Base-by-base conservation (phyloP, 1,139 yeast species). In the Yamadazyma sp. region DNA sequence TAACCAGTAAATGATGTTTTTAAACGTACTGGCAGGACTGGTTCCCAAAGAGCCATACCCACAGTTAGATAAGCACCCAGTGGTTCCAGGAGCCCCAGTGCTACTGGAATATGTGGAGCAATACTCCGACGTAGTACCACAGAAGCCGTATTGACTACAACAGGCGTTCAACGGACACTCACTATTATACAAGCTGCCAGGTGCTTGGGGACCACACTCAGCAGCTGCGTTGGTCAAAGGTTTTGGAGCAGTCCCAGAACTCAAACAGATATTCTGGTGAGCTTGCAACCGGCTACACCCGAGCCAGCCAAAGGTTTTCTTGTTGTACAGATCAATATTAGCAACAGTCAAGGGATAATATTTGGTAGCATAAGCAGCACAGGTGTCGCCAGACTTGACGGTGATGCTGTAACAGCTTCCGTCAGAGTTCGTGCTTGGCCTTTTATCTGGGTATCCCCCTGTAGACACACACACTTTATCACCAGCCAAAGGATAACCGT, bases 321-420 rank as follows among this genome's bases (percentile, higher is more conserved):
- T 26, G 18, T 38, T 38, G 16, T 34, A 38, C 11, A 12, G 17
- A n/a, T 47, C 54, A 20, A 38, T 12, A n/a, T 31, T 16, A 6
- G 50, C 47, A 2, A 69, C 56, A 15, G 70, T 46, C 33, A 73
- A 70, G 3, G 35, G 30, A n/a, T 74, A 74, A 51, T 71, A 40
- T 12, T 35, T 24, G 6, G 26, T 22, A 9, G 30, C 37, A 18
- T 29, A 20, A 4, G 26, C 17, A 4, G 26, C 33, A 40, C 43
- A 42, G 6, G 35, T 33, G 34, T 42, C 44, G 5, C 45, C 45
- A 7, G 23, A 18, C 24, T 32, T 31, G 9, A 42, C 32, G 13
- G 33, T 33, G 20, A 25, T 18, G 5, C 20, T 12, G 13, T 18
- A 32, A 33, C 45, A 42, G 10, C 38, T n/a, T 5, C 45, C 45